Base-by-base conservation (phyloP, 2,329 filamentous ascomycete species). In the Exophiala viscosa region DNA sequence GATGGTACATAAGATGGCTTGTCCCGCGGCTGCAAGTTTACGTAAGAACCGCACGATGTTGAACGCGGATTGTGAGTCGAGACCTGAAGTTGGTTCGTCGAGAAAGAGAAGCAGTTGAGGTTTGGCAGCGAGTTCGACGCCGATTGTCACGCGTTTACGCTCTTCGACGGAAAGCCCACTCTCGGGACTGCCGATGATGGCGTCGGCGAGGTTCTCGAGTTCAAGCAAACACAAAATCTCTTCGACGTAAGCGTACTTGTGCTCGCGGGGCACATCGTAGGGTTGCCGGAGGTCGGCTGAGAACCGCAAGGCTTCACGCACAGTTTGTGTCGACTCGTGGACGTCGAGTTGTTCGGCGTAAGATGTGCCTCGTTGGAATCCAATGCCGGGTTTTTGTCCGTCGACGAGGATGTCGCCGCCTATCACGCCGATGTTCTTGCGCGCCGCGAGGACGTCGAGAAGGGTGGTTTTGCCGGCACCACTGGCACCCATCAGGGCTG, bases 1-100 rank as follows among this genome's bases (percentile, higher is more conserved):
- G 58, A 95, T 95, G 0, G 90, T 95, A 72, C 89, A 95, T 3
- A 95, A 79, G 61, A 95, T 90, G 8, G 90, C 90, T 66, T 95
- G 90, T 1, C 90, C 90, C 2, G 87, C 86, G 18, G 82, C 78
- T 1, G 82, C 80, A 1, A 86, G 71, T 61, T 83, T 83, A 3
- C 80, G 75, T 6, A 86, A 68, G 57, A 85, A 83, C 0, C 80
- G 75, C 2, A 83, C 74, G 55, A 85, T 84, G 58, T 83, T 82
- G 59, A 80, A 84, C 0, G 86, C 85, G 4, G 85, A 84, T 49
- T 85, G 79, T 2, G 83, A 84, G 59, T 90, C 86, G 0, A 90
- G 73, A 14, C 83, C 82, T 0, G 79, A 83, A 0, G 82, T 85
- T 0, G 82, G 82, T 57, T 85, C 82, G 52, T 85, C 82, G 0